Evolutionary conservation across 2,329 filamentous ascomycete species (phyloP), one percentile per base, ranked within the genome.

Genomic region (Aspergillus chevalieri): DNA sequence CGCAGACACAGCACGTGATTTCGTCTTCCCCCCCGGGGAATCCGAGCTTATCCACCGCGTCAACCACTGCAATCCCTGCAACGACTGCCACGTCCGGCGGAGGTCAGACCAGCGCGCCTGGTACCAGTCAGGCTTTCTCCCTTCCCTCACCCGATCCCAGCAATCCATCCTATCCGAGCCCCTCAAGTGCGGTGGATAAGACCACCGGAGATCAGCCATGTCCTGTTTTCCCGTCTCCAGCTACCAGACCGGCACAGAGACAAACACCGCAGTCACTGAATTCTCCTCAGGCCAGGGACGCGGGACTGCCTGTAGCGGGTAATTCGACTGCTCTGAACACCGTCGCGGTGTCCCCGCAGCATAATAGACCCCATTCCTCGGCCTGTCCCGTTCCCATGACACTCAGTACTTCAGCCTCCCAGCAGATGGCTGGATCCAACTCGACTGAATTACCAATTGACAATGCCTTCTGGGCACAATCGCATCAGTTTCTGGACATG

Each of bases 201-300:
- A 53, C 52, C 52, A 44, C 26, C 22, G 46, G 38, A n/a, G 33
- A 28, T 36, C 43, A 43, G 38, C 46, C 24, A 26, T 39, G 19
- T 47, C 38, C 43, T 79, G 17, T 74, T 85, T 45, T 55, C 80
- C 82, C 6, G 85, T 84, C 12, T 82, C 84, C 28, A 30, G 39
- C 39, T 10, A 14, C 26, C 6, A 15, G 10, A 77, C 80, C 9
- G 86, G 81, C 61, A 79, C 85, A 55, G 81, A 84, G 61, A 73
- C 53, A 57, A 60, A 19, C 38, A 21, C 55, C 48, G 15, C 44
- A 43, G 12, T 21, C 6, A 30, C 15, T 28, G 14, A 14, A 38
- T 19, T 30, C 39, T 6, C 19, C 17, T 22, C 38, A 21, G 33
- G 14, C 21, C 10, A 5, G 28, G 17, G 7, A 30, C 12, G n/a